Conservation (phyloP, 257 asterid genomes). For the Leptodermis oblonga region DNA sequence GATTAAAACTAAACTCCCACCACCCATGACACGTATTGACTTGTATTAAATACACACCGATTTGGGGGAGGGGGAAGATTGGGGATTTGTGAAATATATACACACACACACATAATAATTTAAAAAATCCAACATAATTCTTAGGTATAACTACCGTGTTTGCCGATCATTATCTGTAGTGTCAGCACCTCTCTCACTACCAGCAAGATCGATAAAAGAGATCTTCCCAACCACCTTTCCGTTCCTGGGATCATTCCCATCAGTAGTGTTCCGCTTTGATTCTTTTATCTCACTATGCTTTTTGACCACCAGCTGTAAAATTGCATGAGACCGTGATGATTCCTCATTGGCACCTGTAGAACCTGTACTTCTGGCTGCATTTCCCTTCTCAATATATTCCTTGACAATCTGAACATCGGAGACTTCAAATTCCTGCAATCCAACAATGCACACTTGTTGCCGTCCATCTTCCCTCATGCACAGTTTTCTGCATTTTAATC, state of each 20-base stretch:
- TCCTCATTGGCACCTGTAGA: constrained; percentile 99
- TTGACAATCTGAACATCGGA: constrained; percentile 90
- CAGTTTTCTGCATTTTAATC: constrained; percentile 51
- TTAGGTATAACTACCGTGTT: constrained; percentile 59
- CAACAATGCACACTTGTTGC: constrained; percentile 98
- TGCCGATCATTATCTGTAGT: constrained; percentile 97
- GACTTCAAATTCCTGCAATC: constrained; percentile 95
- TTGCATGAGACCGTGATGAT: constrained; percentile 98
- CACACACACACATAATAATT: not conserved
- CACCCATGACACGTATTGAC: not conserved
- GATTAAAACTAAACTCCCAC: not conserved
- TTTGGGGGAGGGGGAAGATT: not conserved
- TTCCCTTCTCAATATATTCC: constrained; percentile 89
- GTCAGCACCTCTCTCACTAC: constrained; percentile 99
- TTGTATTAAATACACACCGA: not conserved
- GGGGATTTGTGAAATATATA: not conserved
- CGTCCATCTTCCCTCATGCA: constrained; percentile 98
- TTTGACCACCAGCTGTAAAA: constrained; percentile 84
- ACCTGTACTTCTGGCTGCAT: constrained; percentile 89
- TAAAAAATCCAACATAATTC: not conserved
- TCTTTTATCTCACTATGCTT: constrained; percentile 89
- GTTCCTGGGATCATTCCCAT: constrained; percentile 60
- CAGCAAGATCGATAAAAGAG: constrained; percentile 97
- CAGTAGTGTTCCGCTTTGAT: constrained; percentile 55
- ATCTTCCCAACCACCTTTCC: constrained; percentile 94